phyloP scores from a whole-genome alignment of 805 yeast species.

The Teunomyces gatunensis region DNA sequence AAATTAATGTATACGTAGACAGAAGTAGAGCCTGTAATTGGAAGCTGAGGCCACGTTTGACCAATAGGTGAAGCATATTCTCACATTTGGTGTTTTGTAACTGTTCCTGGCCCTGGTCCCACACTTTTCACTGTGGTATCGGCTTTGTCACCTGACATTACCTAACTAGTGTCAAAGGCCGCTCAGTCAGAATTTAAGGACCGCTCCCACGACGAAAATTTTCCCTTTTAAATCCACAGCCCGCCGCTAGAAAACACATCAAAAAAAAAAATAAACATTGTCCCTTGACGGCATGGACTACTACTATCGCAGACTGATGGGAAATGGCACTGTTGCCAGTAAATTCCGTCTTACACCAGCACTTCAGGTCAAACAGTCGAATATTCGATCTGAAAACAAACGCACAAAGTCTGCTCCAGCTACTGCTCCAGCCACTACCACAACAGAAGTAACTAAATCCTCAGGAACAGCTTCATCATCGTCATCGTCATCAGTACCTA shows the following conservation, averaged over 20 bases:
- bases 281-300: constrained; percentile 25
- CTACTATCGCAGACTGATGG: constrained; percentile 37
- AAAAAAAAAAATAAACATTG: background rate
- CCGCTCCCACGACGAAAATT: constrained; percentile 5
- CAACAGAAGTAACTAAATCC: background rate
- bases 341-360: constrained; percentile 27
- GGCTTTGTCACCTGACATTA: constrained; percentile 10
- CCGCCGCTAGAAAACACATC: background rate
- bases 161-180: constrained; percentile 11
- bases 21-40: too few relatives aligned
- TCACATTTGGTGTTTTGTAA: too few relatives aligned
- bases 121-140: constrained; percentile 1
- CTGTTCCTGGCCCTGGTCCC: background rate
- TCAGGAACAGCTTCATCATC: background rate
- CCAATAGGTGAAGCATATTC: too few relatives aligned
- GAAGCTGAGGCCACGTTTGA: too few relatives aligned
- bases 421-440: background rate
- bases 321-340: constrained; percentile 37
- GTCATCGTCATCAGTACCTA: too few relatives aligned
- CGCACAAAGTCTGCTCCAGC: background rate
- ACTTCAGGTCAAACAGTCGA: constrained; percentile 18
- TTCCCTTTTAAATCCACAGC: background rate
- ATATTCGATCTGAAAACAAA: constrained; percentile 10
- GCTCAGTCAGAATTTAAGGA: constrained; percentile 6
- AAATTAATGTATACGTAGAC: too few relatives aligned